phyloP scores from a whole-genome alignment of 495 filamentous ascomycete genomes.

The Aspergillus wentii region DNA sequence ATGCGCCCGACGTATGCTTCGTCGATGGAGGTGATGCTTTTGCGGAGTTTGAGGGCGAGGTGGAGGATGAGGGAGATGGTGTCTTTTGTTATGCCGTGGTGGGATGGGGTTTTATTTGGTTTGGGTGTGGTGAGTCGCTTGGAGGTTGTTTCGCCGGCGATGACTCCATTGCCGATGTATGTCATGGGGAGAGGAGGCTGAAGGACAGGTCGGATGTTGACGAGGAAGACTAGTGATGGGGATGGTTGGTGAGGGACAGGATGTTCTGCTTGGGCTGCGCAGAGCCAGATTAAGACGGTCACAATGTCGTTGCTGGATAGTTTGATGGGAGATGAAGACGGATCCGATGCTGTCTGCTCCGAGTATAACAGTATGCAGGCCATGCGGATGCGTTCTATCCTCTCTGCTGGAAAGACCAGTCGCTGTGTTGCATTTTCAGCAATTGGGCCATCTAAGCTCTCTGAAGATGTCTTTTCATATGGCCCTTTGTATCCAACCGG shows the following conservation, averaged over 20 bases:
- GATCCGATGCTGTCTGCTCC: background rate
- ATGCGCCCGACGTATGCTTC: no score
- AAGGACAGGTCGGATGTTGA: constrained; percentile 4
- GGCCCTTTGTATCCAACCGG: background rate
- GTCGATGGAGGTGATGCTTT: constrained; percentile 1
- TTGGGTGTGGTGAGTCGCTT: no score
- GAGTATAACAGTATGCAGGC: no score
- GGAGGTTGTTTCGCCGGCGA: no score
- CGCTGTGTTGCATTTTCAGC: no score
- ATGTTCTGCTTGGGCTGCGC: no score
- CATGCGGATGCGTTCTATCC: no score
- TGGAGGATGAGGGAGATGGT: constrained; percentile 1
- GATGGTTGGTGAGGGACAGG: no score
- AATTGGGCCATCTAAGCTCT: no score
- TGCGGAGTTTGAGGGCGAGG: background rate
- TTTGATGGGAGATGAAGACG: background rate
- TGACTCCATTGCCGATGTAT: constrained; percentile 7
- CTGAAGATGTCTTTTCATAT: no score
- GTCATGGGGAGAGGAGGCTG: constrained; percentile 2
- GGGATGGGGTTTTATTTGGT: constrained; percentile 1
- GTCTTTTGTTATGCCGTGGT: background rate
- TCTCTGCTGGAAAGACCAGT: no score
- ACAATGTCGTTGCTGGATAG: constrained; percentile 4
- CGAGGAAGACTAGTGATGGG: no score
- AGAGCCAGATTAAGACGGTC: constrained; percentile 1